These are phyloP conservation scores for Papiliotrema nemorosa DNA, from an alignment of 1,284 basidiomycete genomes.

Conservation along the genomic window DNA sequence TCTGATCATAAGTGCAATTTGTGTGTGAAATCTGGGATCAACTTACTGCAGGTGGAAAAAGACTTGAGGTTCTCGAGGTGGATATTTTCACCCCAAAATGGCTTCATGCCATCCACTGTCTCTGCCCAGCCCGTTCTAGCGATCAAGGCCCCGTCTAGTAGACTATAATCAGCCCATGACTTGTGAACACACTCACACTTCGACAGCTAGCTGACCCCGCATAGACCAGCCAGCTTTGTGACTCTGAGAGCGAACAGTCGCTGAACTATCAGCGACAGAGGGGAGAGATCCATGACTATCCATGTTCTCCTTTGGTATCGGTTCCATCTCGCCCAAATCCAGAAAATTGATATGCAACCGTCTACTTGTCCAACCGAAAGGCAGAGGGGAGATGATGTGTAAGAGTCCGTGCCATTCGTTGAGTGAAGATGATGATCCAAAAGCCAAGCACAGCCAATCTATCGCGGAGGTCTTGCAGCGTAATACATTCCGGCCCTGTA, in stretches of 20 bases:
- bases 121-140: background rate
- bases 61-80: conserved; percentile 16
- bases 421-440: background rate
- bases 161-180: background rate
- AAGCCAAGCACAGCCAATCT: background rate
- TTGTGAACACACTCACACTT: background rate
- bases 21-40: conserved; percentile 1
- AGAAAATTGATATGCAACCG: background rate
- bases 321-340: background rate
- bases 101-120: conserved; percentile 1
- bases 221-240: background rate
- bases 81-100: conserved; percentile 33
- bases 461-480: background rate
- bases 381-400: background rate
- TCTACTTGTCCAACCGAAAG: background rate
- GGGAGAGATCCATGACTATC: background rate
- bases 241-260: background rate
- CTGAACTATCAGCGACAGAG: background rate
- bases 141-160: background rate
- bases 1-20: conserved; percentile 6
- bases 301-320: background rate
- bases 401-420: background rate
- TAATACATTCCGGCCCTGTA: background rate
- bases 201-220: background rate
- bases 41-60: conserved; percentile 24